These are phyloP conservation scores for Pascua guehoae DNA, from an alignment of 1,284 basidiomycete species.

Conservation along the genomic window DNA sequence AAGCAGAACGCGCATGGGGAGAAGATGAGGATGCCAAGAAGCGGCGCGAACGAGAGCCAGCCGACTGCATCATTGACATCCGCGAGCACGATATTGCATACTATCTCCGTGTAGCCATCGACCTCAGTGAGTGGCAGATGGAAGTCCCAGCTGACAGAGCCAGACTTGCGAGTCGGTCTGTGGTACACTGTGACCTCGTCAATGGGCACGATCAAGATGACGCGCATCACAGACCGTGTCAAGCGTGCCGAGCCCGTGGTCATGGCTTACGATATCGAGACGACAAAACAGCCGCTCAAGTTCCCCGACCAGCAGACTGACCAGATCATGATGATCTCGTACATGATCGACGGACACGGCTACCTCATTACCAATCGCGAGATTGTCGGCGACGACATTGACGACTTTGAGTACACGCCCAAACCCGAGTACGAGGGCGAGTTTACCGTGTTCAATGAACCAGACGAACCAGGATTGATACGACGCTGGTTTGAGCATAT, in stretches of 20 bases:
- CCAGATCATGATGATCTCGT: constrained; percentile 99
- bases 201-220: constrained; percentile 75
- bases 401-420: constrained; percentile 98
- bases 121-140: constrained; percentile 60
- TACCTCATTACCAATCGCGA: constrained; percentile 97
- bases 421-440: constrained; percentile 97
- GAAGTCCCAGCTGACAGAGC: not conserved
- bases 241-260: constrained; percentile 99
- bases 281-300: constrained; percentile 95
- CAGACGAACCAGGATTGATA: constrained; percentile 82
- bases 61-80: constrained; percentile 88
- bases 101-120: constrained; percentile 96
- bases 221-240: constrained; percentile 73
- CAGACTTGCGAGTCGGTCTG: constrained; percentile 88
- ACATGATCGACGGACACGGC: constrained; percentile 62
- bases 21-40: constrained; percentile 54
- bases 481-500: constrained; percentile 90
- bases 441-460: constrained; percentile 93
- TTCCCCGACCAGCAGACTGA: constrained; percentile 95
- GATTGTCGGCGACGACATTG: constrained; percentile 95
- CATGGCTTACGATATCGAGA: constrained; percentile 99
- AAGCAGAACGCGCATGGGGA: constrained; percentile 53
- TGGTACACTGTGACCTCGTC: constrained; percentile 90
- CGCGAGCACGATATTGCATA: constrained; percentile 97
- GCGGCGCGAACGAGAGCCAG: constrained; percentile 63